Conservation (phyloP, 768 basidiomycete species). For the Dacryopinax spathularia region DNA sequence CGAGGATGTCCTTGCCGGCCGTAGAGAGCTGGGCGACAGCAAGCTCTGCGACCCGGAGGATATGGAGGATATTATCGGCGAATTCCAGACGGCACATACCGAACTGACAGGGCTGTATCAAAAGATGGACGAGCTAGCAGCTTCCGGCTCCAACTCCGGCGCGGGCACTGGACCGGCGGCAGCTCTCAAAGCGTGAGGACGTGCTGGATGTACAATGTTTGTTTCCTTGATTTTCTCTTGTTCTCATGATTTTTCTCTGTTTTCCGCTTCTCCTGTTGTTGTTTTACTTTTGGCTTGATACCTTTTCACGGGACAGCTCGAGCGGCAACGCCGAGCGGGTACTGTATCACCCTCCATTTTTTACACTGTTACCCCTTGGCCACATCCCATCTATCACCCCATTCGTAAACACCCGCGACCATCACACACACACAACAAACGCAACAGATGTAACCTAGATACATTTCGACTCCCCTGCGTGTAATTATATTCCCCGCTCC, state of each 20-base stretch:
- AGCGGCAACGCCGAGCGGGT: neutral
- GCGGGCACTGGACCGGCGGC: no score
- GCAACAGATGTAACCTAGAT: neutral
- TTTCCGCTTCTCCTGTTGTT: neutral
- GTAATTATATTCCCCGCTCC: neutral
- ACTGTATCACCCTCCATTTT: neutral
- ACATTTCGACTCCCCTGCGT: neutral
- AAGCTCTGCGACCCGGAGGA: neutral
- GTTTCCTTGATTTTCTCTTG: no score
- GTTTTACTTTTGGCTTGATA: neutral
- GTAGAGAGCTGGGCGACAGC: neutral
- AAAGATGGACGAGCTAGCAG: neutral
- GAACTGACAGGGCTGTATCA: neutral
- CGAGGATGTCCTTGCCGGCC: neutral
- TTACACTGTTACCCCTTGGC: conserved; percentile 2
- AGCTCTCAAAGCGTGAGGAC: neutral
- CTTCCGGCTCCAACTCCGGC: neutral
- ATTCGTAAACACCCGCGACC: neutral
- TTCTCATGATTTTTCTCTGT: neutral
- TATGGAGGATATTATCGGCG: neutral
- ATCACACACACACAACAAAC: neutral
- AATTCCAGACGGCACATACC: neutral
- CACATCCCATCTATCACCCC: neutral
- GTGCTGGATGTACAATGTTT: neutral
- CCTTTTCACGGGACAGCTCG: conserved; percentile 1